A percentile compares a stretch with the other conserved stretches of the same genome.
Conservation (phyloP, 1,139 yeast genomes). For the Pichia sp. region DNA sequence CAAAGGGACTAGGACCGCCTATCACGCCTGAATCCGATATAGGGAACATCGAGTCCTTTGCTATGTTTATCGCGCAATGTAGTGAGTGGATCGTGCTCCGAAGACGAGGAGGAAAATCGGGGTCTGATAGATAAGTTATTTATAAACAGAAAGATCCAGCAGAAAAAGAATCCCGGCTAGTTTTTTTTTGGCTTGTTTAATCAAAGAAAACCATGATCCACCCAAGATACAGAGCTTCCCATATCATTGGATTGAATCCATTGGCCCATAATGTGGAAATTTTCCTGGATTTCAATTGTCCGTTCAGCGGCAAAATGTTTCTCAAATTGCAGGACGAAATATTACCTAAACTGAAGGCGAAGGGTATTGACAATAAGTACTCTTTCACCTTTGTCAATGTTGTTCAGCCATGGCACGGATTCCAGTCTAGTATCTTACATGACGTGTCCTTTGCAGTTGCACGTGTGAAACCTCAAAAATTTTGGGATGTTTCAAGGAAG, state of each 20-base stretch:
- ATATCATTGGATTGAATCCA: conserved; percentile 11
- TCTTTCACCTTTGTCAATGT: conserved; percentile 58
- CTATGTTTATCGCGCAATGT: too few species aligned
- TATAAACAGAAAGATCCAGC: too few species aligned
- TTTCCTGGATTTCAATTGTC: conserved; percentile 76
- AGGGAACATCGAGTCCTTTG: too few species aligned
- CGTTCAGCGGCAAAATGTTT: conserved; percentile 60
- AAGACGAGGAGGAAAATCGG: too few species aligned
- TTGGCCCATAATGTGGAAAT: conserved; percentile 34
- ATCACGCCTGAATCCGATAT: too few species aligned
- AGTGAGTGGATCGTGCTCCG: too few species aligned
- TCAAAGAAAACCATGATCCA: conserved; percentile 12
- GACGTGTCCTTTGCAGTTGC: conserved; percentile 72
- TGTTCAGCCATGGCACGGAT: conserved; percentile 82
- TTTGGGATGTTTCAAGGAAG: conserved; percentile 54
- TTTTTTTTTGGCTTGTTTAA: too few species aligned
- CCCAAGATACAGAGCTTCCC: conserved; percentile 17
- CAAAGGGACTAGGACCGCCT: too few species aligned
- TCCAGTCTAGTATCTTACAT: conserved; percentile 50
- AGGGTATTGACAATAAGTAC: conserved; percentile 39
- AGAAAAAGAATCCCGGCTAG: too few species aligned
- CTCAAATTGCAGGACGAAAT: conserved; percentile 44
- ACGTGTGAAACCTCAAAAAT: conserved; percentile 44
- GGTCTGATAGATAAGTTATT: too few species aligned
- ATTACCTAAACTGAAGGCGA: conserved; percentile 42